Conservation (phyloP, 495 filamentous ascomycete species). For the Astrothelium macrocarpum region DNA sequence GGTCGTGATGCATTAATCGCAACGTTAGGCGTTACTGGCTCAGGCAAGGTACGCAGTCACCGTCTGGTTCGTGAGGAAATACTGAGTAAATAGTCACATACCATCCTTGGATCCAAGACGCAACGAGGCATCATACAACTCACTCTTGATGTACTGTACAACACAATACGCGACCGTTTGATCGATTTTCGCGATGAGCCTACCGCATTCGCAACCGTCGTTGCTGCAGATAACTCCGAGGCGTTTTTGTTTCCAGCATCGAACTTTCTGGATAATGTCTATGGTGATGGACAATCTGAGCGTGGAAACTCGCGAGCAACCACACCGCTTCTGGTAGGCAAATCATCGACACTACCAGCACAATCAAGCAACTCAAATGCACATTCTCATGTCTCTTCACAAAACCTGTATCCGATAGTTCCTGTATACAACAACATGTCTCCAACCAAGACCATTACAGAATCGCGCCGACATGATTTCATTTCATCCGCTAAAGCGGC, state of each 20-base stretch:
- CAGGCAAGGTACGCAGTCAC: slow-evolving; percentile 64
- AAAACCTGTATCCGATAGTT: slow-evolving; percentile 1
- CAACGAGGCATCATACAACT: slow-evolving; percentile 89
- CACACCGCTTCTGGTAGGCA: slow-evolving; percentile 72
- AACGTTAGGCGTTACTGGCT: slow-evolving; percentile 89
- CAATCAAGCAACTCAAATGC: slow-evolving; percentile 1
- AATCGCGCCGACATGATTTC: not conserved
- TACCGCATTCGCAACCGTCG: slow-evolving; percentile 58
- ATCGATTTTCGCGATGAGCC: slow-evolving; percentile 49
- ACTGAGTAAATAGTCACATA: slow-evolving; percentile 62
- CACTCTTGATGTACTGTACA: slow-evolving; percentile 80
- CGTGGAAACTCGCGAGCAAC: slow-evolving; percentile 60
- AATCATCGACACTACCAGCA: slow-evolving; percentile 23
- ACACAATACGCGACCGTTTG: slow-evolving; percentile 58
- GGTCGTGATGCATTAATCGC: slow-evolving; percentile 84
- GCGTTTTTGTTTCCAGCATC: slow-evolving; percentile 68
- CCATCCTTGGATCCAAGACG: slow-evolving; percentile 80
- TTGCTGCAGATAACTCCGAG: slow-evolving; percentile 71
- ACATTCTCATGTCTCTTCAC: not conserved
- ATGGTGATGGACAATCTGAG: slow-evolving; percentile 51
- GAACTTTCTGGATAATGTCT: slow-evolving; percentile 71
- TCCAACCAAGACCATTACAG: not conserved
- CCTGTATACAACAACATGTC: not conserved
- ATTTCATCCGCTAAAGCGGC: not conserved
- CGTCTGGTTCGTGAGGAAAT: not conserved